Base-by-base conservation (phyloP, 78 protist genomes). In the Ministeria vibrans region DNA sequence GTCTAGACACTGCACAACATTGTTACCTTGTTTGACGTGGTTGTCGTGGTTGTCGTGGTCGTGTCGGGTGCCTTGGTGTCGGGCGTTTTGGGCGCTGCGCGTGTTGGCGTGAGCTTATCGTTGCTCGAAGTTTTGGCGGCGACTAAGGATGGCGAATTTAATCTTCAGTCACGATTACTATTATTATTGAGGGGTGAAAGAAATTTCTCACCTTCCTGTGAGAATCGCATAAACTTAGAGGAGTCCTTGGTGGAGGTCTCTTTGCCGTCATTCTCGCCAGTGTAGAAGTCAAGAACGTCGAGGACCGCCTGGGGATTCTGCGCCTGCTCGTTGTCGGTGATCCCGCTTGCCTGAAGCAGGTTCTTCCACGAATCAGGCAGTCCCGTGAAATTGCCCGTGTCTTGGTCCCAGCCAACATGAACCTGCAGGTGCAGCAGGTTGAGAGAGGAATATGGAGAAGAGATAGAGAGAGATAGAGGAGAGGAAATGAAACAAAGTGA, bases 281-380 rank as follows among this genome's bases (percentile, higher is more conserved):
- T 79, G 73, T 69, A 72, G 34, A 55, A 72, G 36, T 20, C 74
- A 25, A 81, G 45, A 15, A 59, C 84, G 4, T 81, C 84, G 49
- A 81, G 13, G 30, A 71, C 72, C 22, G 79, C 85, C 39, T 86
- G 80, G 11, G 86, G 82, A 83, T 81, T 78, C 45, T 49, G 3
- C 18, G 53, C 64, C 20, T 42, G 80, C 68, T 81, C 83, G 28
- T 80, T 74, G 46, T 51, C 61, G 2, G 39, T 22, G 55, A 86
- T 86, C 53, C 86, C 86, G 38, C 75, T 46, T 27, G 13, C 5
- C 28, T 49, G 46, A 15, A 86, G 73, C 46, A 79, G 72, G 32
- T 1, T 53, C 34, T 23, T 27, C 90, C 90, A 86, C 15, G 63
- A 61, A n/a, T 36, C 43, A 18, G 90, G 90, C 23, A 86, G 72